Conservation (phyloP, 805 yeast genomes). For the Maudiozyma bulderi region DNA sequence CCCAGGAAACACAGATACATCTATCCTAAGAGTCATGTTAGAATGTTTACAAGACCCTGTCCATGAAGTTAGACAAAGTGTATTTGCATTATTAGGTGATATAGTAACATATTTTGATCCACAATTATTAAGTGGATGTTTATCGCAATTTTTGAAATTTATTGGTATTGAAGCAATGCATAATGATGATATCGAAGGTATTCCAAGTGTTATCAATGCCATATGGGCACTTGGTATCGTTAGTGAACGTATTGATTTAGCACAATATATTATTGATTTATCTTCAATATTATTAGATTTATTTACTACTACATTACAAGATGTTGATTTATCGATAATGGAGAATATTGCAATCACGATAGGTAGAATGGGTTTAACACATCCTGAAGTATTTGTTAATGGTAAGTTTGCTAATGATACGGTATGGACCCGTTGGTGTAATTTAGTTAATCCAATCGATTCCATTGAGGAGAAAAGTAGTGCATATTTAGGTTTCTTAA, state of each 20-base stretch:
- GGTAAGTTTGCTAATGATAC: conserved; percentile 26
- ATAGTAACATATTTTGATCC: conserved; percentile 52
- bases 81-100: conserved; percentile 86
- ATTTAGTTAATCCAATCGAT: conserved; percentile 52
- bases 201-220: conserved; percentile 46
- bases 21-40: conserved; percentile 52
- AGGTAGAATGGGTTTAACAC: conserved; percentile 69
- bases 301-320: conserved; percentile 19
- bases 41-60: conserved; percentile 65
- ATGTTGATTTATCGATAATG: conserved; percentile 39
- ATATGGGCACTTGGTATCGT: conserved; percentile 92
- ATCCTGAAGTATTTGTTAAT: conserved; percentile 50
- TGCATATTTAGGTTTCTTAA: conserved; percentile 77
- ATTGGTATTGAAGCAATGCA: conserved; percentile 59
- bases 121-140: conserved; percentile 28
- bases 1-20: conserved; percentile 24
- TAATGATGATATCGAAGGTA: conserved; percentile 28
- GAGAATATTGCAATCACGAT: conserved; percentile 87
- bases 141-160: conserved; percentile 42
- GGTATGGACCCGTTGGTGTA: conserved; percentile 61
- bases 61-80: conserved; percentile 88
- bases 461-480: conserved; percentile 85
- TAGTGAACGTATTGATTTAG: conserved; percentile 40
- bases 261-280: conserved; percentile 23
- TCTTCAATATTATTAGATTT: conserved; percentile 22